Conservation (phyloP, 306 rosid species). For the Medicago ruthenica region DNA sequence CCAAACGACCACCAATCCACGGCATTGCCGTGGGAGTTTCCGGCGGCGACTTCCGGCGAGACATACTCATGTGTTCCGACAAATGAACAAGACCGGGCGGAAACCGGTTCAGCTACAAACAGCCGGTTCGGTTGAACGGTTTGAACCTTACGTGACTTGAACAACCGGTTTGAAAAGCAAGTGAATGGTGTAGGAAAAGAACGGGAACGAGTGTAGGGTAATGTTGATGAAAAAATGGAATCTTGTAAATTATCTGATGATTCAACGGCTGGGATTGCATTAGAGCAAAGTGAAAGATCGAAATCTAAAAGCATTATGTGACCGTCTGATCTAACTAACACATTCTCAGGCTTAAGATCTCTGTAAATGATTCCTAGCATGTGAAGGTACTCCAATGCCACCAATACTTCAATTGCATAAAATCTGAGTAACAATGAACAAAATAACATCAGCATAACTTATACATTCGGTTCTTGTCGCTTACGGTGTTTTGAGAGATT, state of each 20-base stretch:
- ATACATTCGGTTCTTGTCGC: no score
- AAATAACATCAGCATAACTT: background rate
- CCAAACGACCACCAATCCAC: slow-evolving; percentile 99
- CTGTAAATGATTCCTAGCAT: slow-evolving; percentile 97
- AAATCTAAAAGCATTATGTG: slow-evolving; percentile 98
- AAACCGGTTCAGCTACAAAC: slow-evolving; percentile 92
- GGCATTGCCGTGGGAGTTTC: slow-evolving; percentile 89
- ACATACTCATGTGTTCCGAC: slow-evolving; percentile 98
- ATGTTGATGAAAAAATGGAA: slow-evolving; percentile 36
- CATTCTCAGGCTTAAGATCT: slow-evolving; percentile 95
- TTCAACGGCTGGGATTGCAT: slow-evolving; percentile 91
- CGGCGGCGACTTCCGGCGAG: slow-evolving; percentile 92
- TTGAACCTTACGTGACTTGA: slow-evolving; percentile 74
- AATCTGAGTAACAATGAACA: slow-evolving; percentile 50
- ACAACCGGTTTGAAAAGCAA: slow-evolving; percentile 62
- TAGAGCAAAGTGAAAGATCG: slow-evolving; percentile 86
- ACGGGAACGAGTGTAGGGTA: slow-evolving; percentile 52
- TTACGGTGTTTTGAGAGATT: background rate
- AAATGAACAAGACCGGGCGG: slow-evolving; percentile 84
- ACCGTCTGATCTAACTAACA: slow-evolving; percentile 94
- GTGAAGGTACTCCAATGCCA: slow-evolving; percentile 95
- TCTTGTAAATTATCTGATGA: slow-evolving; percentile 59
- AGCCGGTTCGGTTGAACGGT: slow-evolving; percentile 68
- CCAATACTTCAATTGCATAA: slow-evolving; percentile 87
- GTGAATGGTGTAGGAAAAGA: slow-evolving; percentile 51